These are phyloP conservation scores for Vitis amurensis DNA, from an alignment of 164 flowering plant genomes.

Conservation along the genomic window DNA sequence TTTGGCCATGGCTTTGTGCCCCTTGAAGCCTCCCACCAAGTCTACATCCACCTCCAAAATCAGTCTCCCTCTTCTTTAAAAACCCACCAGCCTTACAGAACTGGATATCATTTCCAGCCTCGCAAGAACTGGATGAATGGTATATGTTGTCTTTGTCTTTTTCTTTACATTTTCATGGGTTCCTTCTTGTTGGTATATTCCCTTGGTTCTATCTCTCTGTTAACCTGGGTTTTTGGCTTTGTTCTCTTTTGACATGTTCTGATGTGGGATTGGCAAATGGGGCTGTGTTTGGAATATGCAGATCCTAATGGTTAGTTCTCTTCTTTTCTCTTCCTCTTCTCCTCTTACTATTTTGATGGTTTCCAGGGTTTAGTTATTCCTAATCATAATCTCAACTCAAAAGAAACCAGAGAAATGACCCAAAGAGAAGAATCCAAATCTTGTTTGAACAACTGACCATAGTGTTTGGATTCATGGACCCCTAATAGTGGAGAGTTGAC, in stretches of 20 bases:
- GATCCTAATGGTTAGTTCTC: slow-evolving; percentile 50
- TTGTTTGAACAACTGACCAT: too few species aligned
- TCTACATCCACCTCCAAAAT: slow-evolving; percentile 13
- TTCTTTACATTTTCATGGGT: not conserved
- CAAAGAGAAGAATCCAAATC: too few species aligned
- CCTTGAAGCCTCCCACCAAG: slow-evolving; percentile 31
- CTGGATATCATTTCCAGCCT: slow-evolving; percentile 56
- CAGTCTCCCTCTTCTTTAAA: not conserved
- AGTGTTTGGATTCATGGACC: too few species aligned
- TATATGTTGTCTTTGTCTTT: slow-evolving; percentile 5
- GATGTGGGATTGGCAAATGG: slow-evolving; percentile 14
- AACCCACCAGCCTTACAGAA: slow-evolving; percentile 37
- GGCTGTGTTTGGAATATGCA: slow-evolving; percentile 11
- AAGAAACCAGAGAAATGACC: too few species aligned
- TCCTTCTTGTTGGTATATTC: not conserved
- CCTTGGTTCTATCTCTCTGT: not conserved
- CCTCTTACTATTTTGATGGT: not conserved
- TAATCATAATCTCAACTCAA: too few species aligned
- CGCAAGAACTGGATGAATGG: slow-evolving; percentile 63
- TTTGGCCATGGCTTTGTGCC: slow-evolving; percentile 14
- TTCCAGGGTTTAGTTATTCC: not conserved
- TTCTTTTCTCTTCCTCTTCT: not conserved
- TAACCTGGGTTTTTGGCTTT: slow-evolving; percentile 3
- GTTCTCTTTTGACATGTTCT: not conserved
- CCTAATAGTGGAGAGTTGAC: too few species aligned